Evolutionary conservation across 306 rosid species (phyloP).

Genomic region (Trifolium subterraneum): DNA sequence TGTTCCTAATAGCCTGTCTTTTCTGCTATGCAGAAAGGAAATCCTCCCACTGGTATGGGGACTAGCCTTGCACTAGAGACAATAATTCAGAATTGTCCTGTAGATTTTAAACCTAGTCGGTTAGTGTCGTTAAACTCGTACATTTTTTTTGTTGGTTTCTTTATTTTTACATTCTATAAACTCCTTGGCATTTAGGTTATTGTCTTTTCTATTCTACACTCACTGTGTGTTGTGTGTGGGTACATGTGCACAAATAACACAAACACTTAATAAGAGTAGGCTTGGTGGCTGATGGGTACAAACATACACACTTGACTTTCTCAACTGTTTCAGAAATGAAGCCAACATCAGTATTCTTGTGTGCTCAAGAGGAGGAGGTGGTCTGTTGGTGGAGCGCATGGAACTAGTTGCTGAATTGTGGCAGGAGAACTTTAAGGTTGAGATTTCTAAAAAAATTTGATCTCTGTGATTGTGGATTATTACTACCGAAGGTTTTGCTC

Average conservation of each 20-base stretch:
- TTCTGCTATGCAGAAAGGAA: conserved; percentile 64
- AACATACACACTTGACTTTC: conserved; percentile 16
- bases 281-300: conserved; percentile 18
- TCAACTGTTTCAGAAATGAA: conserved; percentile 65
- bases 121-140: conserved; percentile 42
- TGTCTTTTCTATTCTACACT: conserved; percentile 1
- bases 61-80: conserved; percentile 94
- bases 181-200: conserved; percentile 18
- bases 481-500: conserved; percentile 36
- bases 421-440: conserved; percentile 88
- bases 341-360: conserved; percentile 70
- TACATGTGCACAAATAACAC: conserved; percentile 5
- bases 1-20: conserved; percentile 37
- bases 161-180: conserved; percentile 35
- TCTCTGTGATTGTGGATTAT: conserved; percentile 26
- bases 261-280: conserved; percentile 5
- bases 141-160: conserved; percentile 29
- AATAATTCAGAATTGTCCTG: conserved; percentile 73
- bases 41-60: conserved; percentile 85
- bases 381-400: conserved; percentile 85
- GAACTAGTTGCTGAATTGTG: conserved; percentile 86
- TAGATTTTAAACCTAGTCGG: conserved; percentile 75
- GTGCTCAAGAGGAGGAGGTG: conserved; percentile 98
- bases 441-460: conserved; percentile 32
- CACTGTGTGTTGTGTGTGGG: neutral